Percentiles rank a stretch among this genome's conserved stretches.
Evolutionary conservation across 169 alveolate genomes (phyloP).

Genomic region (Babesia divergens): DNA sequence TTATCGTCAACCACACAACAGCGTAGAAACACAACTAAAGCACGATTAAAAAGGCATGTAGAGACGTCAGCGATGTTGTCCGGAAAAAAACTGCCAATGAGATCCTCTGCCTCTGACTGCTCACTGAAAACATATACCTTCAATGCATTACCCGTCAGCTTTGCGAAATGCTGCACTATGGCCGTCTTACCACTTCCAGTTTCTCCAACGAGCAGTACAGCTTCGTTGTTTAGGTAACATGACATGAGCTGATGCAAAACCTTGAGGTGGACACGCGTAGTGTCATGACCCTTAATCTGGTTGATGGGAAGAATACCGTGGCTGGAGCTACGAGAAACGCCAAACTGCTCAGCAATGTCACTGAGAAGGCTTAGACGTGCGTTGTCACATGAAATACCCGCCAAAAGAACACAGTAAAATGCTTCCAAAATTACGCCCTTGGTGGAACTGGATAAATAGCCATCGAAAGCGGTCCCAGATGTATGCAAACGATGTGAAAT

Average conservation of each 20-base stretch:
- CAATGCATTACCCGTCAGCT: slow-evolving; percentile 80
- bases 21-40: slow-evolving; percentile 3
- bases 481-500: slow-evolving; percentile 5
- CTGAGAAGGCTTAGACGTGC: not conserved
- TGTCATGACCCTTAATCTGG: slow-evolving; percentile 13
- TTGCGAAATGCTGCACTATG: slow-evolving; percentile 88
- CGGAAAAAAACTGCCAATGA: slow-evolving; percentile 85
- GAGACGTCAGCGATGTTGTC: slow-evolving; percentile 45
- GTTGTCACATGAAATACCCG: slow-evolving; percentile 16
- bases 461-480: slow-evolving; percentile 18
- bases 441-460: slow-evolving; percentile 27
- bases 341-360: slow-evolving; percentile 1
- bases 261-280: slow-evolving; percentile 72
- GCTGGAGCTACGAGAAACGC: not conserved
- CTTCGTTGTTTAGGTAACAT: slow-evolving; percentile 85
- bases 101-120: slow-evolving; percentile 88
- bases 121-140: slow-evolving; percentile 91
- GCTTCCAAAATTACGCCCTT: slow-evolving; percentile 31
- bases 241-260: slow-evolving; percentile 79
- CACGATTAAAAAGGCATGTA: not conserved
- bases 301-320: slow-evolving; percentile 6
- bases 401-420: slow-evolving; percentile 29
- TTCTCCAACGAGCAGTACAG: slow-evolving; percentile 97
- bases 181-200: slow-evolving; percentile 99
- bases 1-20: slow-evolving; percentile 37